Percentiles rank a stretch among this genome's conserved stretches.
These are phyloP conservation scores for Xylaria multiplex DNA, from an alignment of 2,329 filamentous ascomycete species.

Conservation along the genomic window DNA sequence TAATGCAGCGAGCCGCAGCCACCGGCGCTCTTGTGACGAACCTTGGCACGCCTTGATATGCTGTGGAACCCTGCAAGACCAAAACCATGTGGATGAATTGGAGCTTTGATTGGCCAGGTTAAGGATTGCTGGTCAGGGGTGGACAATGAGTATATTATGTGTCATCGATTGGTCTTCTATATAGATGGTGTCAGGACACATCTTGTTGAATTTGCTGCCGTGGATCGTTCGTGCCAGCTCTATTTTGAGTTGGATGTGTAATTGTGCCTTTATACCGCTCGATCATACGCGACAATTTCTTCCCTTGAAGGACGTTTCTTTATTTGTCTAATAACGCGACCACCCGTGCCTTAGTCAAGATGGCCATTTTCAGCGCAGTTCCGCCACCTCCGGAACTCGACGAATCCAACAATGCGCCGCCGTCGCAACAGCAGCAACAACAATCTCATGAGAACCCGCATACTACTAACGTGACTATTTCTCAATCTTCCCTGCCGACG, in stretches of 20 bases:
- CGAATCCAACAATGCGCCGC: slow-evolving; percentile 36
- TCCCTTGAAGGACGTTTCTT: not conserved
- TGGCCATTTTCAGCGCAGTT: slow-evolving; percentile 64
- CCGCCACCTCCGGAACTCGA: slow-evolving; percentile 58
- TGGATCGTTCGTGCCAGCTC: not conserved
- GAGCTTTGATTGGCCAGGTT: slow-evolving; percentile 44
- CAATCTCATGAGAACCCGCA: slow-evolving; percentile 33
- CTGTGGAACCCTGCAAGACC: slow-evolving; percentile 27
- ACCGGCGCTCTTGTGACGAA: slow-evolving; percentile 15
- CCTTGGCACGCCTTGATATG: not conserved
- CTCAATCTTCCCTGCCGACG: slow-evolving; percentile 31
- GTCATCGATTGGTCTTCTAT: slow-evolving; percentile 18
- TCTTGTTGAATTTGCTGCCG: not conserved
- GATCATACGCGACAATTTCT: not conserved
- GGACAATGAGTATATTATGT: slow-evolving; percentile 28
- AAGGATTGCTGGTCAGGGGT: slow-evolving; percentile 16
- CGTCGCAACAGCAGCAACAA: slow-evolving; percentile 39
- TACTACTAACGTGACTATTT: slow-evolving; percentile 20
- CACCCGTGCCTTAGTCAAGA: slow-evolving; percentile 25
- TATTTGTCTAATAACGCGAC: not conserved
- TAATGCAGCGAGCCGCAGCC: slow-evolving; percentile 7
- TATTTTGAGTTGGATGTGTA: not conserved
- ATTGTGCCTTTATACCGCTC: slow-evolving; percentile 8
- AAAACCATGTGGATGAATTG: slow-evolving; percentile 37
- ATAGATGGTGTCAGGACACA: not conserved